Percentiles rank a stretch among this genome's conserved stretches.
Conservation (phyloP, 139 green algal species). For the Desmodesmus armatus region DNA sequence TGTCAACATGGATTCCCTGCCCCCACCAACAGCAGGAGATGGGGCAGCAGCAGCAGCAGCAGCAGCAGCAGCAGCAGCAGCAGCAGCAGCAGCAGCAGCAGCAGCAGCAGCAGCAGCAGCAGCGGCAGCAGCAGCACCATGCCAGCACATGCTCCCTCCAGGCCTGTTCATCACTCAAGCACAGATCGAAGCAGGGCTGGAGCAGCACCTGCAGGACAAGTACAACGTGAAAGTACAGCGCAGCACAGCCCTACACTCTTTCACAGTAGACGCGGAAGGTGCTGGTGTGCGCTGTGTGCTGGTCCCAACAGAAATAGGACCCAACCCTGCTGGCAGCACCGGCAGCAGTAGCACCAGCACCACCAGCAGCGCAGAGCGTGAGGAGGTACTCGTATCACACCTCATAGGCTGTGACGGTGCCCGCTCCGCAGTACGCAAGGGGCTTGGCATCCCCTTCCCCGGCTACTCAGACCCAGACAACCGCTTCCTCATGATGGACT, state of each 20-base stretch:
- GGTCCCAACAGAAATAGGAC: not conserved
- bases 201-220: not conserved
- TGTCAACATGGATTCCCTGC: not conserved
- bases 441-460: not conserved
- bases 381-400: not conserved
- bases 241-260: slow-evolving; percentile 2
- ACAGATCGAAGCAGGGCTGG: slow-evolving; percentile 5
- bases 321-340: not conserved
- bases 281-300: not conserved
- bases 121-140: not conserved
- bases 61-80: not conserved
- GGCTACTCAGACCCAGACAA: slow-evolving; percentile 9
- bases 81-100: not conserved
- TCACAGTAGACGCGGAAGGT: slow-evolving; percentile 2
- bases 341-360: not conserved
- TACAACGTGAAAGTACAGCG: slow-evolving; percentile 21
- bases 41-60: not conserved
- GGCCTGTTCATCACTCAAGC: slow-evolving; percentile 18
- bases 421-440: slow-evolving; percentile 35
- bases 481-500: slow-evolving; percentile 26
- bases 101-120: not conserved
- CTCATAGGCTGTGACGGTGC: slow-evolving; percentile 31
- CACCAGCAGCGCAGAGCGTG: not conserved
- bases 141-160: slow-evolving; percentile 18
- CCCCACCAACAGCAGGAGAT: not conserved